These are phyloP conservation scores for Nannizziopsis barbatae DNA, from an alignment of 2,329 filamentous ascomycete genomes.

Conservation along the genomic window DNA sequence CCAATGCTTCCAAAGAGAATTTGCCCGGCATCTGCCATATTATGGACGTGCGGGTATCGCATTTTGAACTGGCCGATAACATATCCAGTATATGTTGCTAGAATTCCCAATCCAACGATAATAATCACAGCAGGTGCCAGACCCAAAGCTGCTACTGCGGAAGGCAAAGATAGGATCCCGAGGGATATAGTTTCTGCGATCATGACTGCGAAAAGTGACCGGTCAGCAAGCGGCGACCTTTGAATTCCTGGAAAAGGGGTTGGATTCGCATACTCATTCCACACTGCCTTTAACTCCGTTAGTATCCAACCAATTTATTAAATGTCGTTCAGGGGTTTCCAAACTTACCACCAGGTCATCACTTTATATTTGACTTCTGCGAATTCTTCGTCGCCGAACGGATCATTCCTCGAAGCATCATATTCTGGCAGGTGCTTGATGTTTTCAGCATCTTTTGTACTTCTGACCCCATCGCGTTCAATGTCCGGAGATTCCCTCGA, in stretches of 20 bases:
- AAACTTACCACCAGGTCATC: conserved; percentile 39
- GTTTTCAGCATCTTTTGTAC: conserved; percentile 2
- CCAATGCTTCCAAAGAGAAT: conserved; percentile 51
- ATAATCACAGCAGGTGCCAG: conserved; percentile 45
- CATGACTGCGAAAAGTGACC: conserved; percentile 35
- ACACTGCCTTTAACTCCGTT: conserved; percentile 28
- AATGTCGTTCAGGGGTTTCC: neutral
- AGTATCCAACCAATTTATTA: neutral
- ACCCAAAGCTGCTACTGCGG: conserved; percentile 42
- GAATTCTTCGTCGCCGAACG: conserved; percentile 32
- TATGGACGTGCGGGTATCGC: conserved; percentile 47
- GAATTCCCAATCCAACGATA: conserved; percentile 42
- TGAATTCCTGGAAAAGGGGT: neutral
- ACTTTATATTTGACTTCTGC: conserved; percentile 42
- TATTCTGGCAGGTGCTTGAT: conserved; percentile 15
- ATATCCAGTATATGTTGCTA: conserved; percentile 51
- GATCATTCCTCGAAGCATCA: conserved; percentile 20
- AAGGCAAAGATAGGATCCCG: conserved; percentile 46
- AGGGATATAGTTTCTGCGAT: conserved; percentile 50
- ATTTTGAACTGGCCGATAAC: conserved; percentile 51
- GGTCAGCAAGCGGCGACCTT: neutral
- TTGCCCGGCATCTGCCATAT: conserved; percentile 57
- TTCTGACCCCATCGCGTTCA: neutral
- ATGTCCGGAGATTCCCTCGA: neutral
- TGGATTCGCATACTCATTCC: conserved; percentile 28